These are phyloP conservation scores for Physocladia obscura DNA, from an alignment of 192 early-diverging fungal genomes.

Conservation along the genomic window DNA sequence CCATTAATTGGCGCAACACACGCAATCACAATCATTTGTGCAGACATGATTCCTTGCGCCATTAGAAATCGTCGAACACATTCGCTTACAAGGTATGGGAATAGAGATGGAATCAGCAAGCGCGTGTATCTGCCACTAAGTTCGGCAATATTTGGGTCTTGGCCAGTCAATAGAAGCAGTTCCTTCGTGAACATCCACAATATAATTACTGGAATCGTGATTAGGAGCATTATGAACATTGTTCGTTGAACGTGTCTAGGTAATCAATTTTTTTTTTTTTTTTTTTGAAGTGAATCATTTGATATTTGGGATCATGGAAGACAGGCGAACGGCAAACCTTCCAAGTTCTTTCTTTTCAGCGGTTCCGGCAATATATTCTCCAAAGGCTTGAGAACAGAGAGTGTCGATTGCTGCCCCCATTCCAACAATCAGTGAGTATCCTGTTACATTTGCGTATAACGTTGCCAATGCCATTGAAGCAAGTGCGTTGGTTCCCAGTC, in stretches of 20 bases:
- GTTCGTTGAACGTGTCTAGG: constrained; percentile 56
- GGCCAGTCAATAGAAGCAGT: constrained; percentile 69
- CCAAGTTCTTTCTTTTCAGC: constrained; percentile 44
- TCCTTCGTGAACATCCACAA: constrained; percentile 72
- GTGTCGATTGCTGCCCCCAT: constrained; percentile 57
- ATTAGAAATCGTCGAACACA: constrained; percentile 84
- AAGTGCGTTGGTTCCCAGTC: constrained; percentile 17
- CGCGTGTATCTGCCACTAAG: constrained; percentile 71
- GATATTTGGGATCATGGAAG: background rate
- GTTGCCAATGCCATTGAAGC: constrained; percentile 21
- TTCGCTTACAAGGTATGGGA: constrained; percentile 79
- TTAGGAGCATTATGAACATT: constrained; percentile 68
- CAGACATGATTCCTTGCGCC: constrained; percentile 85
- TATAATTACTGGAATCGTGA: constrained; percentile 69
- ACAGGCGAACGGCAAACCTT: background rate
- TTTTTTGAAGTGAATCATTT: no score
- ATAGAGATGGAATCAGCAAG: constrained; percentile 68
- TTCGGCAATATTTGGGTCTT: constrained; percentile 68
- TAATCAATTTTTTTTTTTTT: no score
- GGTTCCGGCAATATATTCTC: constrained; percentile 29
- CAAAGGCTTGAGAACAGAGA: constrained; percentile 51
- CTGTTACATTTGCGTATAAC: constrained; percentile 27
- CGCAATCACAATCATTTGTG: constrained; percentile 70
- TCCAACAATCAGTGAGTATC: constrained; percentile 44
- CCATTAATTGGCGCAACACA: constrained; percentile 73